Conservation (phyloP, 108 stramenopile species). For the Aurantiochytrium sp. region DNA sequence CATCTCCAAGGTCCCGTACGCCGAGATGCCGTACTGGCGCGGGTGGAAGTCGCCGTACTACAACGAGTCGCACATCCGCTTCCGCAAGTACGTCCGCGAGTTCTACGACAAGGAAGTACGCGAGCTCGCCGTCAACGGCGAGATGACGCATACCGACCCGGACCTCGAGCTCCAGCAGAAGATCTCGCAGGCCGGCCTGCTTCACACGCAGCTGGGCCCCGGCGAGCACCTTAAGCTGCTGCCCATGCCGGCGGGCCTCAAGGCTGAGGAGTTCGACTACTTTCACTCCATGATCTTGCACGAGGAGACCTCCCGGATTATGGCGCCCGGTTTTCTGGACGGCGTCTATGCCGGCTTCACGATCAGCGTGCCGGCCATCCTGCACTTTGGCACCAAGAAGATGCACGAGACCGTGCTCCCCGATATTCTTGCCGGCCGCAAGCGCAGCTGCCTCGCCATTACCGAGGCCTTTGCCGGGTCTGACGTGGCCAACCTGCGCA, state of each 20-base stretch:
- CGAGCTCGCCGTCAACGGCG: constrained; percentile 9
- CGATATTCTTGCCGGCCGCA: constrained; percentile 8
- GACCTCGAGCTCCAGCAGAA: neutral
- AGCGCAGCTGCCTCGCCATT: constrained; percentile 2
- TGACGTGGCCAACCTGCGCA: neutral
- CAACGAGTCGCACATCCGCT: constrained; percentile 23
- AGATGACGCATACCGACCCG: neutral
- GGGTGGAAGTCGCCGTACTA: constrained; percentile 13
- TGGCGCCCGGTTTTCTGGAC: neutral
- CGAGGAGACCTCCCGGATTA: neutral
- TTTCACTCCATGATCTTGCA: constrained; percentile 8
- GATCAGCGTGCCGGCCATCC: neutral
- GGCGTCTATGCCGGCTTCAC: neutral
- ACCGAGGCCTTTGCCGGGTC: constrained; percentile 22
- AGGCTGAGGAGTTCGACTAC: neutral
- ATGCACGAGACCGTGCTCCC: neutral
- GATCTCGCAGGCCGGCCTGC: neutral
- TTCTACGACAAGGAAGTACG: constrained; percentile 25
- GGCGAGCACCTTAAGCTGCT: constrained; percentile 7
- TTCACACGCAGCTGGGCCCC: constrained; percentile 10
- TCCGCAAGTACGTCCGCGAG: constrained; percentile 27
- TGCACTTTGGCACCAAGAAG: constrained; percentile 13
- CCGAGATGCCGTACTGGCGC: neutral
- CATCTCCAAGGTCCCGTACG: constrained; percentile 12
- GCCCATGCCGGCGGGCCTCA: neutral